phyloP scores from a whole-genome alignment of 2,329 filamentous ascomycete genomes.

The Zymoseptoria pseudotritici region DNA sequence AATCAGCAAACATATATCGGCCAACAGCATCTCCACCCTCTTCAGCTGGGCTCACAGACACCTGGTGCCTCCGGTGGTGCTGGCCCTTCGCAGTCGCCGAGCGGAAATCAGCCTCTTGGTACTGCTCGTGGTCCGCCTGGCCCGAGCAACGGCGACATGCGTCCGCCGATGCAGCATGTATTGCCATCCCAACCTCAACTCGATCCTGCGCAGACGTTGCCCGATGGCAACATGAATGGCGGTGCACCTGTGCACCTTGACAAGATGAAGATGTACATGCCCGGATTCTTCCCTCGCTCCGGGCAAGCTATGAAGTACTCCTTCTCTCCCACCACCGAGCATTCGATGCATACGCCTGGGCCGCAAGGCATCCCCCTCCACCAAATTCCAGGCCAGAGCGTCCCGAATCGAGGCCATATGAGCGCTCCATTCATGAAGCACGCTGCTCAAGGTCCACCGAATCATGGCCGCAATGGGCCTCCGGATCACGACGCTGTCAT shows the following conservation, averaged over 20 bases:
- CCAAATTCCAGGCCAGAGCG: conserved; percentile 3
- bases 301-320: conserved; percentile 26
- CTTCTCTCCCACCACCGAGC: conserved; percentile 18
- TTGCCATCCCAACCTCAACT: not conserved
- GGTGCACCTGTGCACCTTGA: conserved; percentile 6
- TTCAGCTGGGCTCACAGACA: conserved; percentile 13
- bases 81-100: conserved; percentile 5
- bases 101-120: not conserved
- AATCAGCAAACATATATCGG: conserved; percentile 15
- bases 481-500: not conserved
- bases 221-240: not conserved
- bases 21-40: conserved; percentile 19
- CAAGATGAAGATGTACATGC: conserved; percentile 20
- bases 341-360: conserved; percentile 18
- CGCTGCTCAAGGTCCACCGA: not conserved
- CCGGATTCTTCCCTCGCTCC: conserved; percentile 18
- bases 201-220: not conserved
- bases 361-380: conserved; percentile 15
- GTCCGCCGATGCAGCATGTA: not conserved
- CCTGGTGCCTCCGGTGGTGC: conserved; percentile 3
- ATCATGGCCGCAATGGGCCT: not conserved
- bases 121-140: not conserved
- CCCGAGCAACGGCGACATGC: not conserved
- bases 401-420: conserved; percentile 17
- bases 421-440: conserved; percentile 7